Conservation (phyloP, 2,329 filamentous ascomycete genomes). For the Calonectria multiphialidica region DNA sequence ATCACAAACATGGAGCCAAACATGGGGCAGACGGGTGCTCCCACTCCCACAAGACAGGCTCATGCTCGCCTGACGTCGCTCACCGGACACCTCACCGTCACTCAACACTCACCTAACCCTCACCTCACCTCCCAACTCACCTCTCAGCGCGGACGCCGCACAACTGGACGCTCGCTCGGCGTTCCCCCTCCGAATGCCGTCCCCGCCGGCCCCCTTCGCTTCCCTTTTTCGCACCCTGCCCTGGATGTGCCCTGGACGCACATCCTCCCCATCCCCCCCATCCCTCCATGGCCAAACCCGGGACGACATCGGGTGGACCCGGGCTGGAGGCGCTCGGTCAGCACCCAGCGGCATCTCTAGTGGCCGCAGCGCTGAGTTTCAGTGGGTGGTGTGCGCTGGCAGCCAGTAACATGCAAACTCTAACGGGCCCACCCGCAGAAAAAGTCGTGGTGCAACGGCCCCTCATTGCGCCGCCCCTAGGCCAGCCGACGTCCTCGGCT, state of each 20-base stretch:
- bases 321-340: constrained; percentile 13
- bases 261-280: too few relatives aligned
- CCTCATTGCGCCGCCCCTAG: constrained; percentile 3
- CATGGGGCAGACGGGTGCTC: not conserved
- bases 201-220: not conserved
- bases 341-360: constrained; percentile 6
- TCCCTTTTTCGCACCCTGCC: constrained; percentile 12
- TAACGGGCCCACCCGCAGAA: constrained; percentile 2
- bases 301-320: constrained; percentile 23
- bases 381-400: constrained; percentile 7
- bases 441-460: constrained; percentile 15
- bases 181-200: constrained; percentile 7
- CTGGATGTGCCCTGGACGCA: too few relatives aligned
- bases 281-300: constrained; percentile 13
- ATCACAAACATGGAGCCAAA: not conserved
- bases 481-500: constrained; percentile 12
- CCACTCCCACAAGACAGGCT: not conserved
- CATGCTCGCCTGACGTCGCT: not conserved
- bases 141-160: too few relatives aligned
- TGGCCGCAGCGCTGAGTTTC: constrained; percentile 13
- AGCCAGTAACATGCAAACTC: not conserved
- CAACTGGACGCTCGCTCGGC: not conserved
- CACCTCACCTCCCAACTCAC: too few relatives aligned
- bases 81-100: constrained; percentile 1
- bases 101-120: not conserved